Evolutionary conservation across 805 yeast genomes (phyloP), one percentile per base, ranked within the genome.

Genomic region (Candida tallmaniae): DNA sequence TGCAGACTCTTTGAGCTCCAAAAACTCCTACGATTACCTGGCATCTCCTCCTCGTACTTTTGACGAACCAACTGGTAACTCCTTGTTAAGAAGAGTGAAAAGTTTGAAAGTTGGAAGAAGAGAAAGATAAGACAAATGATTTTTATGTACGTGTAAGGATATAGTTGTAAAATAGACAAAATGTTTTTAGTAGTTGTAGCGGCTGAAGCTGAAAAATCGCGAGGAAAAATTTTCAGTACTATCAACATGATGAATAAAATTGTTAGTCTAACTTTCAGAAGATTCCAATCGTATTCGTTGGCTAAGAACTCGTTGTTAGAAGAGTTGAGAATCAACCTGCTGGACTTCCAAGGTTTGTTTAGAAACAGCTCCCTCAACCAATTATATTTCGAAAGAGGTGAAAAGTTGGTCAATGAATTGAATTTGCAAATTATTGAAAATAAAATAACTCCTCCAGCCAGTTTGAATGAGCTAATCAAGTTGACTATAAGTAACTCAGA

Each of bases 71-170:
- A 42, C 50, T 16, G 75, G 76, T 5, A 74, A 70, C 36, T 80
- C 85, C 4, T 68, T 89, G 42, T 64, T 89, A 51, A 79, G 82
- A 52, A 80, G 97, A 55, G 96, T 89, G 29, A 86, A 83, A 62
- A 85, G 95, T 65, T 73, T 89, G 63, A 85, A 85, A 59, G 95
- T 86, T 27, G 78, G 84, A n/a, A 57, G 70, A 42, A 61, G 56
- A 50, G 64, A 49, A 41, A 34, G 40, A 24, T 40, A 35, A 27
- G 15, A 6, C 12, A n/a, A 20, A 7, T 20, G 23, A 10, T 20
- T 10, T 7, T 20, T 20, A 20, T 20, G 23, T 10, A 20, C 9
- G 23, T 20, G 9, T 20, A n/a, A n/a, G n/a, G n/a, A n/a, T 20
- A 23, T 12, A 12, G 12, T 26, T 26, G 29, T 26, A 26, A 26